Conservation (phyloP, 106 monocot species). For the Hemerocallis citrina region DNA sequence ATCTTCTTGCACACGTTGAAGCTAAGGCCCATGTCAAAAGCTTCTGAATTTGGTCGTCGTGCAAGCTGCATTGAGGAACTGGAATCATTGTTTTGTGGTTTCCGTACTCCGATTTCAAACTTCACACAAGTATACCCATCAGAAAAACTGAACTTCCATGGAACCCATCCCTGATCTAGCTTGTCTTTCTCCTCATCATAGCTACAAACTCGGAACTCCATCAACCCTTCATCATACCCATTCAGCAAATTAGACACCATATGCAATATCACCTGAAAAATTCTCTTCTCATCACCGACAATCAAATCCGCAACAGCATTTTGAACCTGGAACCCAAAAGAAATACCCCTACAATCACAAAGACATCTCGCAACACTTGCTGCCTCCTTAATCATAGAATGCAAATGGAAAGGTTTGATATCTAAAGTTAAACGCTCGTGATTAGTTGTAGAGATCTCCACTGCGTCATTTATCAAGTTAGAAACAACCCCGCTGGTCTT, state of each 20-base stretch:
- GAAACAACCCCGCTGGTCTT: conserved; percentile 42
- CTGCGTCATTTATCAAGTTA: conserved; percentile 42
- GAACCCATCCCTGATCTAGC: conserved; percentile 27
- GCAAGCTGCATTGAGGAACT: conserved; percentile 10
- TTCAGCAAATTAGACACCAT: conserved; percentile 42
- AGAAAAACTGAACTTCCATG: conserved; percentile 35
- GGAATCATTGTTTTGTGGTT: conserved; percentile 2
- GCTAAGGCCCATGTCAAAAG: conserved; percentile 38
- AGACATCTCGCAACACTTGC: conserved; percentile 43
- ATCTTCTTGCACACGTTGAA: conserved; percentile 66
- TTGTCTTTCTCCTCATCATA: conserved; percentile 11
- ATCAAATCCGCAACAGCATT: conserved; percentile 28
- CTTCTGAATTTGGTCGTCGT: conserved; percentile 13
- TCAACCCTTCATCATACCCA: conserved; percentile 26
- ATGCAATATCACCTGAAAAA: conserved; percentile 65
- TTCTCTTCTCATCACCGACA: conserved; percentile 56
- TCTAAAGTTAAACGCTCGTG: conserved; percentile 32
- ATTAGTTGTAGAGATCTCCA: conserved; percentile 29
- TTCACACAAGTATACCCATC: conserved; percentile 29
- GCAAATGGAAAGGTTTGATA: conserved; percentile 30
- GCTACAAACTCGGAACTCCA: conserved; percentile 24
- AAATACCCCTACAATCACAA: conserved; percentile 41
- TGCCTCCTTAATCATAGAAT: conserved; percentile 44
- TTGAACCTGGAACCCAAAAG: conserved; percentile 39
- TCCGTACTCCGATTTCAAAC: conserved; percentile 40